phyloP scores from a whole-genome alignment of 257 asterid genomes.

The Nicotiana sylvestris region DNA sequence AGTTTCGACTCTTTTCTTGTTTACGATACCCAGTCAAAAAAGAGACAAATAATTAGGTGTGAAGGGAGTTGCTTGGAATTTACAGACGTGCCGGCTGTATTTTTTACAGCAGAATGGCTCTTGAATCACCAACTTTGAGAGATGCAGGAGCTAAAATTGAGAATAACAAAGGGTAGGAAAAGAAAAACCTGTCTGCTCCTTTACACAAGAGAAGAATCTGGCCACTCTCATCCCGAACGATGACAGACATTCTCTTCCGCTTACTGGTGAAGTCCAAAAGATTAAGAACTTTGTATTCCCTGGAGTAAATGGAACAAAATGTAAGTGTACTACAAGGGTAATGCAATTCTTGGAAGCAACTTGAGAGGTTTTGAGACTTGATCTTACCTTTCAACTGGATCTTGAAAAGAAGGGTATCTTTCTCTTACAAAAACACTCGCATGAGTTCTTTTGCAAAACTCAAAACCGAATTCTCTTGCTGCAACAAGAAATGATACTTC shows the following conservation, averaged over 20 bases:
- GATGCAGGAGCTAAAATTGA: background rate
- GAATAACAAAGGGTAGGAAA: conserved; percentile 9
- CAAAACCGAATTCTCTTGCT: conserved; percentile 94
- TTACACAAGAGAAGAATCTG: conserved; percentile 85
- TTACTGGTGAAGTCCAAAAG: conserved; percentile 95
- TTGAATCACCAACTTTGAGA: background rate
- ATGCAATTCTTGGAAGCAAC: background rate
- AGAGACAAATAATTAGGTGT: background rate
- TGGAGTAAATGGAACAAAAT: conserved; percentile 24
- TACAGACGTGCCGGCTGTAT: background rate
- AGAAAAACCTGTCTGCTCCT: conserved; percentile 87
- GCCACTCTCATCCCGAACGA: conserved; percentile 65
- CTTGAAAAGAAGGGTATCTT: conserved; percentile 62
- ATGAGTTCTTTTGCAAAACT: conserved; percentile 82
- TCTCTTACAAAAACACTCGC: conserved; percentile 64
- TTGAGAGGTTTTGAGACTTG: background rate
- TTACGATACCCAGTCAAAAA: background rate
- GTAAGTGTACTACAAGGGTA: conserved; percentile 2
- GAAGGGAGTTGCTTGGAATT: background rate
- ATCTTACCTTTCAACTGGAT: conserved; percentile 69
- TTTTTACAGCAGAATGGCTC: background rate
- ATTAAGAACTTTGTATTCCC: conserved; percentile 89
- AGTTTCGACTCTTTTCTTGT: background rate
- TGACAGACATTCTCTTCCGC: conserved; percentile 93
- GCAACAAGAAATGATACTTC: conserved; percentile 92